Percentiles rank a stretch among this genome's conserved stretches.
phyloP scores from a whole-genome alignment of 1,284 basidiomycete species.

The Cutaneotrichosporon sp. region DNA sequence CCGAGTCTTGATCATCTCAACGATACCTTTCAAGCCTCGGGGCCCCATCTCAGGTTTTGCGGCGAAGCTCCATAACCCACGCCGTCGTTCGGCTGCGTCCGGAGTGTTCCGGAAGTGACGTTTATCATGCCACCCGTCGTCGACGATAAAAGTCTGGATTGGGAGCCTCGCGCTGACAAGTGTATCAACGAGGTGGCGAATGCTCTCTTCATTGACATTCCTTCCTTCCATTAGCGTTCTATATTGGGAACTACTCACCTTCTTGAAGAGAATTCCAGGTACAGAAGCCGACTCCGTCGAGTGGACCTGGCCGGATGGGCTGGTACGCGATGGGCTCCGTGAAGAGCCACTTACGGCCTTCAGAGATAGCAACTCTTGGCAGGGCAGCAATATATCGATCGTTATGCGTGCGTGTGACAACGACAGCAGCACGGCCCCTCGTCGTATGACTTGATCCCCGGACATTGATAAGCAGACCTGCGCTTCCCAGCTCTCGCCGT shows the following conservation, averaged over 20 bases:
- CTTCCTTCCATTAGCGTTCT: neutral
- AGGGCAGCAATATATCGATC: neutral
- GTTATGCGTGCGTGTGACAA: neutral
- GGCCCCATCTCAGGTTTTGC: slow-evolving; percentile 5
- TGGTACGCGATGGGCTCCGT: neutral
- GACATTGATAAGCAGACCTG: neutral
- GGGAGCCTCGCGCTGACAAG: slow-evolving; percentile 14
- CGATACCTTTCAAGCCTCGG: slow-evolving; percentile 1
- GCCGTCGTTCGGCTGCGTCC: neutral
- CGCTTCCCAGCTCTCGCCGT: neutral
- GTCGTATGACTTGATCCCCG: neutral
- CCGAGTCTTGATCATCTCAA: slow-evolving; percentile 4
- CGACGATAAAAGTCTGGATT: slow-evolving; percentile 33
- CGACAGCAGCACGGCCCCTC: neutral
- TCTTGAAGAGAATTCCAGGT: slow-evolving; percentile 17
- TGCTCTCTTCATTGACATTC: slow-evolving; percentile 4
- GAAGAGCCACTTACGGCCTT: slow-evolving; percentile 2
- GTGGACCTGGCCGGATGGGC: neutral
- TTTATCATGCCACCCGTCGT: slow-evolving; percentile 40
- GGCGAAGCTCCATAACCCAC: slow-evolving; percentile 13
- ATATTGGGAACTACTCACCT: neutral
- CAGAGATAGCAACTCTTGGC: neutral
- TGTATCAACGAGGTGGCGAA: slow-evolving; percentile 6
- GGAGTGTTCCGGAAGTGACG: neutral
- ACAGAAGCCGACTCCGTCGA: slow-evolving; percentile 17